These are phyloP conservation scores for Aphanomyces stellatus DNA, from an alignment of 352 stramenopile genomes.

Conservation along the genomic window DNA sequence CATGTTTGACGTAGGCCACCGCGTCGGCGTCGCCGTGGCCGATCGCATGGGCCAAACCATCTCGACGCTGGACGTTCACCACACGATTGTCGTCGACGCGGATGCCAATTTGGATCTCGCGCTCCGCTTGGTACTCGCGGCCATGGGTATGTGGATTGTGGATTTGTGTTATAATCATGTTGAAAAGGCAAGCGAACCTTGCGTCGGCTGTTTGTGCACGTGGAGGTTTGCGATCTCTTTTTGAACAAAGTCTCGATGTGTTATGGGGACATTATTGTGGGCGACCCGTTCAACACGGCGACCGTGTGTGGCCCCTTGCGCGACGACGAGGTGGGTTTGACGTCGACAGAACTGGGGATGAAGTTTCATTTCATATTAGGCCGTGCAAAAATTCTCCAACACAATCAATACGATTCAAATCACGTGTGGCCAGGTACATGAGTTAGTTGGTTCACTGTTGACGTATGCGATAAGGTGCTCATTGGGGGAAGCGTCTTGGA, in stretches of 20 bases:
- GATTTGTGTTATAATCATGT: conserved; percentile 22
- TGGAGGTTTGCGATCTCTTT: conserved; percentile 86
- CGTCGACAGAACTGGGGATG: neutral
- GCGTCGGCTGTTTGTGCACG: conserved; percentile 83
- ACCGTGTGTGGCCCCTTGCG: conserved; percentile 76
- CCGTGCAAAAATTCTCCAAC: neutral
- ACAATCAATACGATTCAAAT: neutral
- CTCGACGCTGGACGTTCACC: conserved; percentile 87
- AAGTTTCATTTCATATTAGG: neutral
- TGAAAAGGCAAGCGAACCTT: conserved; percentile 87
- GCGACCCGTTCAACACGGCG: conserved; percentile 69
- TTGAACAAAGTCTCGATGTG: conserved; percentile 60
- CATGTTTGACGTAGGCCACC: conserved; percentile 22
- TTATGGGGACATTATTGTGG: conserved; percentile 84
- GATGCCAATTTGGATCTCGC: conserved; percentile 87
- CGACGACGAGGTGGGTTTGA: conserved; percentile 19
- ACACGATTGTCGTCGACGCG: conserved; percentile 89
- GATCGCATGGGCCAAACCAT: conserved; percentile 85
- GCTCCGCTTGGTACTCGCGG: conserved; percentile 80
- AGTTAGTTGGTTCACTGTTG: neutral
- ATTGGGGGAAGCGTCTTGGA: neutral
- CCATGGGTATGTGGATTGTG: conserved; percentile 64
- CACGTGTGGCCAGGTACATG: neutral
- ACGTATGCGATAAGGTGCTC: neutral
- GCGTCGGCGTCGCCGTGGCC: conserved; percentile 78